A percentile compares a stretch with the other conserved stretches of the same genome.
phyloP scores from a whole-genome alignment of 768 basidiomycete genomes.

The Pleurotus pulmonarius region DNA sequence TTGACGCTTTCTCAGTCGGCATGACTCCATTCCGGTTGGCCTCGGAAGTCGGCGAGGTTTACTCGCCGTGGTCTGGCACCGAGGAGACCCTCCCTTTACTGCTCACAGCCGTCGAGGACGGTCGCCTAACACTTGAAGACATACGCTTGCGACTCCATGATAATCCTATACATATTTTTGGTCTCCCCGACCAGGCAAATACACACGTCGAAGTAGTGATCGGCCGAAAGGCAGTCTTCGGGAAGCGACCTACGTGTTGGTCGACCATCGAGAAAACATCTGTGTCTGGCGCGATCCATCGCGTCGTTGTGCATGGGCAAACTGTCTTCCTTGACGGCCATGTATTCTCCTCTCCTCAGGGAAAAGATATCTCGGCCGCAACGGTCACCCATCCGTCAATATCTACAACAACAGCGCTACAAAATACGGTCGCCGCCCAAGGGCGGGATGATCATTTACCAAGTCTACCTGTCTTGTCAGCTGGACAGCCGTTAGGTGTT shows the following conservation, averaged over 20 bases:
- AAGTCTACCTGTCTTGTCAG: slow-evolving; percentile 17
- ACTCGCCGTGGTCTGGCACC: slow-evolving; percentile 73
- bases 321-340: slow-evolving; percentile 88
- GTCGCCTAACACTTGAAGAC: slow-evolving; percentile 77
- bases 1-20: slow-evolving; percentile 92
- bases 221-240: slow-evolving; percentile 65
- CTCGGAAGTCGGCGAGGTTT: slow-evolving; percentile 51
- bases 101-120: slow-evolving; percentile 78
- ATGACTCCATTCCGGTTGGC: slow-evolving; percentile 77
- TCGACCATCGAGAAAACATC: slow-evolving; percentile 70
- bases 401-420: not conserved
- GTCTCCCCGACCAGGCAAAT: slow-evolving; percentile 78
- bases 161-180: slow-evolving; percentile 90
- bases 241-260: slow-evolving; percentile 55
- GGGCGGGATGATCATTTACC: slow-evolving; percentile 16
- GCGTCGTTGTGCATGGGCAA: slow-evolving; percentile 87
- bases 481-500: slow-evolving; percentile 13
- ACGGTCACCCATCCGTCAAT: slow-evolving; percentile 39
- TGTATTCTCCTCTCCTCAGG: slow-evolving; percentile 53
- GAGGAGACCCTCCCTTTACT: slow-evolving; percentile 87
- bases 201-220: slow-evolving; percentile 93
- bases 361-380: slow-evolving; percentile 71
- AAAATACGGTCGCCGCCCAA: not conserved
- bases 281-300: slow-evolving; percentile 76
- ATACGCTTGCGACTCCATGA: slow-evolving; percentile 83